Evolutionary conservation across 2,329 filamentous ascomycete genomes (phyloP).

Genomic region (Aureobasidium sp.): DNA sequence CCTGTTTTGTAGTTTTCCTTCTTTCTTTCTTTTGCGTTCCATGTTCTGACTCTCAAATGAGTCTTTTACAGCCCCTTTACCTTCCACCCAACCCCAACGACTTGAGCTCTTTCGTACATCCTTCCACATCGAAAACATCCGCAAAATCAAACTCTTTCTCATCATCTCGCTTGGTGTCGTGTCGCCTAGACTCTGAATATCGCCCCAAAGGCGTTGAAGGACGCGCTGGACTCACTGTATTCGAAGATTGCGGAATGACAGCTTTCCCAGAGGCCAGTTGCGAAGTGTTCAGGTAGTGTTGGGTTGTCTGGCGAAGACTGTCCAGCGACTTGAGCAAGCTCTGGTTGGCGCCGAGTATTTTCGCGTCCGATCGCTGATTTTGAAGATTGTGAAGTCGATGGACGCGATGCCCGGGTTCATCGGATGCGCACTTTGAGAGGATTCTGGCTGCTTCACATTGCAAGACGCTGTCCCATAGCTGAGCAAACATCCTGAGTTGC

Average conservation of each 20-base stretch:
- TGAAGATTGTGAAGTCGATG: background rate
- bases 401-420: background rate
- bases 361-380: background rate
- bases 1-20: no score
- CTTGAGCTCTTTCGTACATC: background rate
- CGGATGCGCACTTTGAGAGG: background rate
- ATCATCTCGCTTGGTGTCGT: background rate
- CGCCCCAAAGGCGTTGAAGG: background rate
- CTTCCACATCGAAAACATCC: background rate
- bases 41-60: no score
- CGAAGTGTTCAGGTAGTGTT: background rate
- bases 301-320: background rate
- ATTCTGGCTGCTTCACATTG: background rate
- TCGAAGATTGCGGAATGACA: background rate
- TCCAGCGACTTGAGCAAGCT: background rate
- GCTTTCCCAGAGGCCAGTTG: background rate
- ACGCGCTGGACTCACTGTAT: background rate
- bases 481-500: background rate
- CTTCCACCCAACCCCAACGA: background rate
- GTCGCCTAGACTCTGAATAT: background rate
- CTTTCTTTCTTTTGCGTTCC: no score
- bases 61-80: background rate
- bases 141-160: background rate
- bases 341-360: background rate
- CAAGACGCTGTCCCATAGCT: background rate